phyloP scores from a whole-genome alignment of 2,329 filamentous ascomycete genomes.

The Amauroascus niger region DNA sequence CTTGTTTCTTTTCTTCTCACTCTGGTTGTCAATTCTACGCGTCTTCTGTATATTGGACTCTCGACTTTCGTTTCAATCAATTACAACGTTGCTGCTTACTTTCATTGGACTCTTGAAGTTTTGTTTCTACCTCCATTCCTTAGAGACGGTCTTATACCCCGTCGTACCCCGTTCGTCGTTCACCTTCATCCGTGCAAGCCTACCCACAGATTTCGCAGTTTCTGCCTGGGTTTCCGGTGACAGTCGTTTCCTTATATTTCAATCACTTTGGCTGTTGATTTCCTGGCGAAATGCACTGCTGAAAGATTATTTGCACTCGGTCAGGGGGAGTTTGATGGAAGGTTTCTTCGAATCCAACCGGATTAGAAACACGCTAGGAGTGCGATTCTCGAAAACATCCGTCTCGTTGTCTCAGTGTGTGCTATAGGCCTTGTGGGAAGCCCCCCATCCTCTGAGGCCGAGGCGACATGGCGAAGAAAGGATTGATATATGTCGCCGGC shows the following conservation, averaged over 20 bases:
- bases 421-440: neutral
- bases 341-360: neutral
- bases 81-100: no score
- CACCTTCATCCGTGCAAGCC: no score
- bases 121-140: neutral
- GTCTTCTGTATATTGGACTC: neutral
- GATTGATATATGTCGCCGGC: neutral
- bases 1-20: neutral
- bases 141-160: no score
- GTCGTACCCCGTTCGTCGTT: no score
- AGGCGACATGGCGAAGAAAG: constrained; percentile 1
- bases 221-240: neutral
- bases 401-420: neutral
- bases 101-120: no score
- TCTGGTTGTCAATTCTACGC: neutral
- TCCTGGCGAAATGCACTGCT: constrained; percentile 2
- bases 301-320: neutral
- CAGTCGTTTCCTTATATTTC: neutral
- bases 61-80: neutral
- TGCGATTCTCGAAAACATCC: neutral
- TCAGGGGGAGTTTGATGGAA: neutral
- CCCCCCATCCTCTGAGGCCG: neutral
- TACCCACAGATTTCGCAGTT: neutral
- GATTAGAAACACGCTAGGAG: neutral
- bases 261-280: neutral